Evolutionary conservation across 2,329 filamentous ascomycete genomes (phyloP).

Genomic region (Colletotrichum agaves): DNA sequence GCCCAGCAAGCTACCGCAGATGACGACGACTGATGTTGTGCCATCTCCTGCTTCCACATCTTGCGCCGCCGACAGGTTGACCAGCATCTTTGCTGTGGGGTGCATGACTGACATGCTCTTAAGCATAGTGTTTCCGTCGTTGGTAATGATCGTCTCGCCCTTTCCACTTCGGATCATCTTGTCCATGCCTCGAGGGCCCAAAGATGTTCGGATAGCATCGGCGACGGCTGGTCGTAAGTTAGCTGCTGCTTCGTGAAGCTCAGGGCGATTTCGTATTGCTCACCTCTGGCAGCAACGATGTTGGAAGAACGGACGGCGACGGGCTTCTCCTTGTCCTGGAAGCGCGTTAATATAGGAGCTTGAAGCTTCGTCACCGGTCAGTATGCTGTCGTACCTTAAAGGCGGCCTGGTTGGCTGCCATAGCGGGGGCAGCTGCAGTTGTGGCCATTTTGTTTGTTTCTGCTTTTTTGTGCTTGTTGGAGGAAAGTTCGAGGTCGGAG

Average conservation of each 20-base stretch:
- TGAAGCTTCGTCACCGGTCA: conserved; percentile 41
- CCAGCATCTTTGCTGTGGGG: conserved; percentile 99
- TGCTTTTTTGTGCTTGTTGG: conserved; percentile 26
- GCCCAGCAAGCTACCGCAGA: conserved; percentile 92
- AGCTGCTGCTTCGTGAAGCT: conserved; percentile 34
- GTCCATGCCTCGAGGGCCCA: conserved; percentile 97
- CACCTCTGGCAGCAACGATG: conserved; percentile 96
- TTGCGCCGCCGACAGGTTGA: conserved; percentile 95
- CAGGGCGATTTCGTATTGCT: conserved; percentile 38
- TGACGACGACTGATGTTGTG: conserved; percentile 97
- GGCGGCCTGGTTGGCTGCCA: conserved; percentile 60
- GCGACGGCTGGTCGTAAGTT: conserved; percentile 76
- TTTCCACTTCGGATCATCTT: conserved; percentile 99
- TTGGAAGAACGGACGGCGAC: conserved; percentile 95
- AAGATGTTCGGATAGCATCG: conserved; percentile 95
- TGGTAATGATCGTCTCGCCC: conserved; percentile 98
- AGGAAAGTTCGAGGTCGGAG: background rate
- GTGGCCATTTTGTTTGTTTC: conserved; percentile 53
- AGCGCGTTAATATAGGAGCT: conserved; percentile 50
- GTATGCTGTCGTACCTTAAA: conserved; percentile 60
- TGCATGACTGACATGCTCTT: conserved; percentile 99
- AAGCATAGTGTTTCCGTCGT: conserved; percentile 99
- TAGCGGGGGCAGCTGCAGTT: conserved; percentile 53
- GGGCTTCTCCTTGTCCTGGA: conserved; percentile 93
- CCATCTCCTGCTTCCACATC: conserved; percentile 99